A percentile compares a stretch with the other conserved stretches of the same genome.
Evolutionary conservation across 2,329 filamentous ascomycete genomes (phyloP).

Genomic region (Fusarium mangiferae): DNA sequence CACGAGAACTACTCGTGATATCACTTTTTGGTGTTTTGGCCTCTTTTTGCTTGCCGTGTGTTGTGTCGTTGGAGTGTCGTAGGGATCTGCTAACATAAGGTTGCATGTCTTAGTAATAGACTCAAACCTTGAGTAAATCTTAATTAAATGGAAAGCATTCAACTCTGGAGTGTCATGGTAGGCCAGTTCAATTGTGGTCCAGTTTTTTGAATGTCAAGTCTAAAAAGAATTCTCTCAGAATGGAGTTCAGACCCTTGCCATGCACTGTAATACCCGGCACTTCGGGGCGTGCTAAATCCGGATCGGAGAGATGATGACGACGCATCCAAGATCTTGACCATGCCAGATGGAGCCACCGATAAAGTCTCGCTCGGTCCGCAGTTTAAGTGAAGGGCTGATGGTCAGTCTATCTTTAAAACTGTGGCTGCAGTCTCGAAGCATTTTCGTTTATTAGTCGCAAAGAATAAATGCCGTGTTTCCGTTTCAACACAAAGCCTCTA

Average conservation of each 20-base stretch:
- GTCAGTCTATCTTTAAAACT: neutral
- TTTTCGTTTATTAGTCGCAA: neutral
- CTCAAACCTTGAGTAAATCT: neutral
- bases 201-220: neutral
- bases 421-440: neutral
- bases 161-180: neutral
- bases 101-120: neutral
- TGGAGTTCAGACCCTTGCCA: neutral
- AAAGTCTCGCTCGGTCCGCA: neutral
- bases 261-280: neutral
- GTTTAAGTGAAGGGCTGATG: neutral
- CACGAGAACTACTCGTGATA: slow-evolving; percentile 16
- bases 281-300: neutral
- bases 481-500: neutral
- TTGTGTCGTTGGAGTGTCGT: neutral
- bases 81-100: neutral
- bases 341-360: slow-evolving; percentile 17
- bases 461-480: neutral
- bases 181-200: neutral
- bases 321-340: slow-evolving; percentile 3
- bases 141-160: neutral
- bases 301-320: slow-evolving; percentile 22
- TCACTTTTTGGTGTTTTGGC: slow-evolving; percentile 25
- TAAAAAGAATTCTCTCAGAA: neutral
- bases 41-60: neutral